A percentile compares a stretch with the other conserved stretches of the same genome.
phyloP scores from a whole-genome alignment of 768 basidiomycete species.

The Lactifluus subvellereus region DNA sequence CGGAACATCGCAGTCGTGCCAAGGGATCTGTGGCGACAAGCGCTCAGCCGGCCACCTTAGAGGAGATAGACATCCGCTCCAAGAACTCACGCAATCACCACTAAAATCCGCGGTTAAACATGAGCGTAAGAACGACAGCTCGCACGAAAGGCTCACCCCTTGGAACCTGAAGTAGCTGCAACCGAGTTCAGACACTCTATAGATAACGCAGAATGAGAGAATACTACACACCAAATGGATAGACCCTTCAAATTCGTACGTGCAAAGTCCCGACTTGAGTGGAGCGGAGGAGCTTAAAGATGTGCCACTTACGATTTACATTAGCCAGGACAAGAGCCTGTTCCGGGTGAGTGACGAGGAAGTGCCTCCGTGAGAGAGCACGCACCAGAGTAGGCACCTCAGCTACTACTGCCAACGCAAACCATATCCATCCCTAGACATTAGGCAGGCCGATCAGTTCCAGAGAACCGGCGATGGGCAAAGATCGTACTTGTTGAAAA shows the following conservation, averaged over 20 bases:
- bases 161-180: conserved; percentile 10
- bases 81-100: conserved; percentile 14
- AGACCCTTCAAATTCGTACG: not conserved
- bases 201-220: not conserved
- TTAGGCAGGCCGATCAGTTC: not conserved
- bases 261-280: not conserved
- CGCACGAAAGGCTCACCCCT: not conserved
- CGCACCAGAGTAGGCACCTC: conserved; percentile 16
- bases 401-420: conserved; percentile 9
- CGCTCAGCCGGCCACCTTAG: not conserved
- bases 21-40: not conserved
- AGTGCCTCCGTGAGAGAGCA: not conserved
- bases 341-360: not conserved
- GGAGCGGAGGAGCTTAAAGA: not conserved
- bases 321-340: conserved; percentile 1
- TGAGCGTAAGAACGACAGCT: not conserved
- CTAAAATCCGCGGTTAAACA: not conserved
- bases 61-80: not conserved
- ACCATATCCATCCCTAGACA: conserved; percentile 16
- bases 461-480: no score
- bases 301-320: conserved; percentile 1
- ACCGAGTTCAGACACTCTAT: not conserved
- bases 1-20: conserved; percentile 6
- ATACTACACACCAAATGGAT: conserved; percentile 3
- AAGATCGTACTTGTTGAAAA: conserved; percentile 1